A percentile compares a stretch with the other conserved stretches of the same genome.
phyloP scores from a whole-genome alignment of 2,329 filamentous ascomycete genomes.

The Phyllosticta capitalensis region DNA sequence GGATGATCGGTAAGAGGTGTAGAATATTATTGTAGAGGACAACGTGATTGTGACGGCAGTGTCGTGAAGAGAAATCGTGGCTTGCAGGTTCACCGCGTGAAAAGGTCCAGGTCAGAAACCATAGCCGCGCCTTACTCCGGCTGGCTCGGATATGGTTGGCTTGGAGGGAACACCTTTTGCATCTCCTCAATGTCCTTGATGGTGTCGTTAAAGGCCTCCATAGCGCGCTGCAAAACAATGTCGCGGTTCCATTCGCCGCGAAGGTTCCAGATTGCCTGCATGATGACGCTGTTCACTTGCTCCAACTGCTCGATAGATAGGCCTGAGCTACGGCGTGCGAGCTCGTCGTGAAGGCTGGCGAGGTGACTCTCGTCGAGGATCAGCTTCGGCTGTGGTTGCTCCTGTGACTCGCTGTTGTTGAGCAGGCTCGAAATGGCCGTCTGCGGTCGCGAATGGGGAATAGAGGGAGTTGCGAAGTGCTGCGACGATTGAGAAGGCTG shows the following conservation, averaged over 20 bases:
- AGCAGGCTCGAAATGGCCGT: constrained; percentile 32
- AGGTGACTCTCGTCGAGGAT: constrained; percentile 45
- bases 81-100: neutral
- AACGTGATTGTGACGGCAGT: neutral
- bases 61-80: neutral
- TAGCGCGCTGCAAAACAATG: constrained; percentile 55
- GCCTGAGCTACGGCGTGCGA: constrained; percentile 61
- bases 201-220: constrained; percentile 64
- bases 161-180: constrained; percentile 34
- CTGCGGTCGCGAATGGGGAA: constrained; percentile 17
- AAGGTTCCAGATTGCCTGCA: constrained; percentile 79
- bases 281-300: constrained; percentile 81
- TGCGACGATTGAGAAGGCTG: constrained; percentile 29
- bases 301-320: constrained; percentile 90
- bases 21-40: neutral
- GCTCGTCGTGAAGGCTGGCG: constrained; percentile 48
- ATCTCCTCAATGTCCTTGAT: constrained; percentile 57
- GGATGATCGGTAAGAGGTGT: neutral
- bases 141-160: constrained; percentile 23
- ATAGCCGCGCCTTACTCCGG: neutral
- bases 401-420: constrained; percentile 25
- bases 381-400: constrained; percentile 20
- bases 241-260: constrained; percentile 77
- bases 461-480: constrained; percentile 11
- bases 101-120: neutral